These are phyloP conservation scores for Tetrahymena thermophila DNA, from an alignment of 73 alveolate species.

Conservation along the genomic window DNA sequence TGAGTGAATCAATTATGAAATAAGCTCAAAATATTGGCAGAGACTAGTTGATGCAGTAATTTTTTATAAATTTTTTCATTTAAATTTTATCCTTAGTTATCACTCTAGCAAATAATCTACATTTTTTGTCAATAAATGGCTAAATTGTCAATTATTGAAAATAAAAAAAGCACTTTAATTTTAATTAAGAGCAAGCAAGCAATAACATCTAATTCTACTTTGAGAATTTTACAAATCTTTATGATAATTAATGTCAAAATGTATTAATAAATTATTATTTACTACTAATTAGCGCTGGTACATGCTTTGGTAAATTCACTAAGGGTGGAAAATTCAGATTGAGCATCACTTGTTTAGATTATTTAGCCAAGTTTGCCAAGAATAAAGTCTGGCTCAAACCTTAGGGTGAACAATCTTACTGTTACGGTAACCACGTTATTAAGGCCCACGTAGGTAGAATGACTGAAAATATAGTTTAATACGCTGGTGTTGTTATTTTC, in stretches of 20 bases:
- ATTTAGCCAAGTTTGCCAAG: conserved; percentile 93
- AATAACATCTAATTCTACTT: background rate
- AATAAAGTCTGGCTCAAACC: conserved; percentile 97
- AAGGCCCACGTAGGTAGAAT: conserved; percentile 86
- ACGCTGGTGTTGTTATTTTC: conserved; percentile 86
- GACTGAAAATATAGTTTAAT: conserved; percentile 89
- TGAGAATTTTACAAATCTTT: background rate
- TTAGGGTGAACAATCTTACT: conserved; percentile 88
- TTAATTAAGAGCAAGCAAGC: too few relatives aligned
- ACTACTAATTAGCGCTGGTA: conserved; percentile 60
- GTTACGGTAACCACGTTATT: conserved; percentile 92
- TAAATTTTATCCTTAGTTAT: background rate
- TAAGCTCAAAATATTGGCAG: conserved; percentile 82
- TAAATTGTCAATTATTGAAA: too few relatives aligned
- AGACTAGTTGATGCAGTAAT: conserved; percentile 71
- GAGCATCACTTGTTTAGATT: conserved; percentile 90
- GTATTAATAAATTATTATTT: background rate
- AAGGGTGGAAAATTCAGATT: conserved; percentile 90
- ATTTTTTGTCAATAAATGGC: background rate
- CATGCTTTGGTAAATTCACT: conserved; percentile 94
- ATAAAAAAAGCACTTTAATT: too few relatives aligned
- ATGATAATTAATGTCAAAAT: background rate
- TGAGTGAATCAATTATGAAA: conserved; percentile 73
- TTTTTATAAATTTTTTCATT: background rate
- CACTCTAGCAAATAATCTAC: background rate